Evolutionary conservation across 768 basidiomycete genomes (phyloP), one percentile per base, ranked within the genome.

Genomic region (Flagelloscypha sp.): DNA sequence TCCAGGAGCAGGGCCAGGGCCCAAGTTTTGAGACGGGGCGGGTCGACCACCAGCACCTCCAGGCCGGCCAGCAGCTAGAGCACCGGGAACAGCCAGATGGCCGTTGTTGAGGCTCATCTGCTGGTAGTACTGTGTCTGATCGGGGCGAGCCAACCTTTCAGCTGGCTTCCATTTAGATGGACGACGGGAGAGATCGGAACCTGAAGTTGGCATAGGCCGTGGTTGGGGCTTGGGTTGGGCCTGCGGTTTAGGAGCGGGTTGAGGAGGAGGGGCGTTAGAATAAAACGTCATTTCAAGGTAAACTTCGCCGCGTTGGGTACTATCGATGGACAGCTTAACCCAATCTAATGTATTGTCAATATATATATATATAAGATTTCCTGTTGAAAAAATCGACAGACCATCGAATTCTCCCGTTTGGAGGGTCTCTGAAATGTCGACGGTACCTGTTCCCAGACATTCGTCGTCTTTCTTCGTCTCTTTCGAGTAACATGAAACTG

Each of bases 241-340:
- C 46, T 52, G 27, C 52, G 60, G 40, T 42, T 45, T 30, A 45
- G 50, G 38, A 13, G 54, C 36, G 46, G n/a, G n/a, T n/a, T n/a
- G n/a, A n/a, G 77, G 58, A n/a, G 69, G 63, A 6, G 79, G 75
- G 3, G 67, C 72, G 36, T 81, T 76, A 3, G 88, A 73, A 57
- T 76, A 97, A 63, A 79, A 97, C 1, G 93, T 97, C 76, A 95
- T 83, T 56, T 97, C 93, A 11, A 95, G 68, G 53, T 86, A 95
- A 7, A 94, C 45, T 36, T 95, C 87, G 5, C 93, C 93, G 16
- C 85, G 76, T 35, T 76, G 65, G 6, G 75, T 70, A 2, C 76
- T 78, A 30, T 74, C 71, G 21, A 68, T 58, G 37, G 66, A 59
- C 28, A 87, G 64, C 28, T 61, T 55, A 11, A 84, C 68, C 84